These are phyloP conservation scores for Aspergillus sp. DNA, from an alignment of 2,329 filamentous ascomycete genomes.

Conservation along the genomic window DNA sequence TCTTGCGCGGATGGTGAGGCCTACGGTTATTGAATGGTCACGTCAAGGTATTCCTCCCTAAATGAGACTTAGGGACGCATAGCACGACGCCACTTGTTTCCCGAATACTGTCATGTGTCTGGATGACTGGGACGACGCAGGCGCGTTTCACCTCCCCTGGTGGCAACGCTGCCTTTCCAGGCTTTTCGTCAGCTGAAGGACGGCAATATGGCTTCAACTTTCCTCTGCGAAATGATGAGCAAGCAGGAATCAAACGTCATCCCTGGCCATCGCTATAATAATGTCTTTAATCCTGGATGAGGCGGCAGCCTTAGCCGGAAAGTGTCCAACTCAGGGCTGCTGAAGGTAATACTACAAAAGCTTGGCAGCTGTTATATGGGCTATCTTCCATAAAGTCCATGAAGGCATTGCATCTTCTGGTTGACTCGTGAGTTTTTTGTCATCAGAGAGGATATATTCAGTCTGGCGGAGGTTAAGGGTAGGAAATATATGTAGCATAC, in stretches of 20 bases:
- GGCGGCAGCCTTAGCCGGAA: slow-evolving; percentile 32
- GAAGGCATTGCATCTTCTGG: slow-evolving; percentile 40
- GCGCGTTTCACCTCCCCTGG: slow-evolving; percentile 56
- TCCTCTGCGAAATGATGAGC: slow-evolving; percentile 26
- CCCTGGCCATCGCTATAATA: slow-evolving; percentile 27
- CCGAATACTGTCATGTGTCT: slow-evolving; percentile 42
- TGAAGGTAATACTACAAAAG: slow-evolving; percentile 49
- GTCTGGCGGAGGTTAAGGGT: slow-evolving; percentile 33
- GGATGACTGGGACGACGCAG: slow-evolving; percentile 45
- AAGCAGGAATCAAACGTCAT: slow-evolving; percentile 24
- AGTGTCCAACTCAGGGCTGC: slow-evolving; percentile 45
- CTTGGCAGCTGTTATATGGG: slow-evolving; percentile 52
- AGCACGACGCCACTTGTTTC: slow-evolving; percentile 50
- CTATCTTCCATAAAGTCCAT: slow-evolving; percentile 54
- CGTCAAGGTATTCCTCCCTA: slow-evolving; percentile 22
- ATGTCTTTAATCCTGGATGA: slow-evolving; percentile 29
- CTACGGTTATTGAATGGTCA: slow-evolving; percentile 42
- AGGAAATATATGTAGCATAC: no score
- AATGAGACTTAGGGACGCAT: slow-evolving; percentile 17
- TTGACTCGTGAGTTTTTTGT: background rate
- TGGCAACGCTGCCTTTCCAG: slow-evolving; percentile 52
- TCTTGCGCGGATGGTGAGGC: slow-evolving; percentile 46
- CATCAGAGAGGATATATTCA: slow-evolving; percentile 32
- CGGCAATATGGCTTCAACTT: slow-evolving; percentile 8
- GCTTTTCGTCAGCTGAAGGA: slow-evolving; percentile 46